phyloP scores from a whole-genome alignment of 495 filamentous ascomycete species.

The Penicillium canescens region DNA sequence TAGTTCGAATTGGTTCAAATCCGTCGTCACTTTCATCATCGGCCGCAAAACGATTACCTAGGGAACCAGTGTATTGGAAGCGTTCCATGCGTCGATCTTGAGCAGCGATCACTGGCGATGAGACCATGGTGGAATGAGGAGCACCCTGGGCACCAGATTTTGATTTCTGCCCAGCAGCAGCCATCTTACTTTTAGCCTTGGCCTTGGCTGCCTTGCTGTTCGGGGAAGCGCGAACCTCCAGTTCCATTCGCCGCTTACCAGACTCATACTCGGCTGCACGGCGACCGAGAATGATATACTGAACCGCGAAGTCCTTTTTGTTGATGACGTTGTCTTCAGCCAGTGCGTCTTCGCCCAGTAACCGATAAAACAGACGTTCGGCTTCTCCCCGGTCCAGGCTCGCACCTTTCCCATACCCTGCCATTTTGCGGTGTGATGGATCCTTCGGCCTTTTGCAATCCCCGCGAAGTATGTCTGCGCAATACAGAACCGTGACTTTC shows the following conservation, averaged over 20 bases:
- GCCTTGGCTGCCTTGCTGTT: constrained; percentile 38
- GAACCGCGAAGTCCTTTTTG: constrained; percentile 55
- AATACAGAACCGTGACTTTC: constrained; percentile 54
- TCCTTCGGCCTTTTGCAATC: constrained; percentile 49
- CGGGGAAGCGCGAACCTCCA: constrained; percentile 60
- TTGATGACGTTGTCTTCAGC: constrained; percentile 60
- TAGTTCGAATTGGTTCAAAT: constrained; percentile 60
- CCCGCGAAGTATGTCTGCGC: constrained; percentile 62
- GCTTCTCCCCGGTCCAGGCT: constrained; percentile 58
- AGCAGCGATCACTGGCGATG: constrained; percentile 71
- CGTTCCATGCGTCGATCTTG: constrained; percentile 45
- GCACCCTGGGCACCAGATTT: constrained; percentile 22
- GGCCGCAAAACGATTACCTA: constrained; percentile 44
- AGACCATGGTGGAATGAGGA: constrained; percentile 78
- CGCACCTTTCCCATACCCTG: constrained; percentile 55
- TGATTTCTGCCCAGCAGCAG: constrained; percentile 10
- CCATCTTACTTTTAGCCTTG: constrained; percentile 20
- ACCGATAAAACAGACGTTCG: constrained; percentile 63
- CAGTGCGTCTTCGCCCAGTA: constrained; percentile 63
- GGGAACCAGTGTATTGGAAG: constrained; percentile 17
- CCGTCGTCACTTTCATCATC: constrained; percentile 59
- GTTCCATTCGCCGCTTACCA: constrained; percentile 52
- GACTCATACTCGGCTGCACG: constrained; percentile 52
- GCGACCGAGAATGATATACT: constrained; percentile 59
- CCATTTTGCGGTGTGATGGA: constrained; percentile 45